These are phyloP conservation scores for Simplicillium sp. DNA, from an alignment of 2,329 filamentous ascomycete species.

Conservation along the genomic window DNA sequence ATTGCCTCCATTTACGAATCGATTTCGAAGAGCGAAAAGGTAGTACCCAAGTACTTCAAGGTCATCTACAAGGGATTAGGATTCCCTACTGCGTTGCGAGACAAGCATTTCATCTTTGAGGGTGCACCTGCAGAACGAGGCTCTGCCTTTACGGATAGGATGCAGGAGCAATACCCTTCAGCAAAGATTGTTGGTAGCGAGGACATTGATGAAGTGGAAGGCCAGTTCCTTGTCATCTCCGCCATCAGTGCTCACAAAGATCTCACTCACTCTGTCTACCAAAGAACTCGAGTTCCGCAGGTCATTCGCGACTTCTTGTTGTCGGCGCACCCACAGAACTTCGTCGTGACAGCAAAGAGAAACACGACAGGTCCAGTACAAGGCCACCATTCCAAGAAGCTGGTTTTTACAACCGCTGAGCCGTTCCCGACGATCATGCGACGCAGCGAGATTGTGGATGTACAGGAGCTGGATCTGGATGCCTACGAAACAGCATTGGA, in stretches of 20 bases:
- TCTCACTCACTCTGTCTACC: conserved; percentile 72
- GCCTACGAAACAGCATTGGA: conserved; percentile 85
- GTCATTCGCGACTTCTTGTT: conserved; percentile 81
- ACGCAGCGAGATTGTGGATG: conserved; percentile 71
- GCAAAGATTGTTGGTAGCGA: conserved; percentile 69
- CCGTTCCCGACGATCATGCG: conserved; percentile 85
- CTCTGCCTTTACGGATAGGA: conserved; percentile 75
- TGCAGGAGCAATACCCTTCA: conserved; percentile 82
- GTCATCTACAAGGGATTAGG: conserved; percentile 84
- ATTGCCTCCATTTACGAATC: conserved; percentile 90
- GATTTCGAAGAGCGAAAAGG: conserved; percentile 70
- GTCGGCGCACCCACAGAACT: conserved; percentile 65
- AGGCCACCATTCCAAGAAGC: conserved; percentile 75
- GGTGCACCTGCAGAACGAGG: conserved; percentile 68
- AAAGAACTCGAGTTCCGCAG: conserved; percentile 74
- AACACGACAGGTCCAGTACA: conserved; percentile 58
- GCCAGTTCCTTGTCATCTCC: conserved; percentile 79
- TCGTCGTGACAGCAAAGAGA: conserved; percentile 67
- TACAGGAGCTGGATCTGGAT: conserved; percentile 56
- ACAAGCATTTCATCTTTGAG: conserved; percentile 91
- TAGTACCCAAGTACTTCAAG: conserved; percentile 80
- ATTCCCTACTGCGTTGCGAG: conserved; percentile 69
- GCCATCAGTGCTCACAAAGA: conserved; percentile 76
- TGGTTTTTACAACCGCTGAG: conserved; percentile 73
- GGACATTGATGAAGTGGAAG: conserved; percentile 71